Percentiles rank a stretch among this genome's conserved stretches.
Conservation (phyloP, 2,329 filamentous ascomycete genomes). For the Cladobotryum protrusum region DNA sequence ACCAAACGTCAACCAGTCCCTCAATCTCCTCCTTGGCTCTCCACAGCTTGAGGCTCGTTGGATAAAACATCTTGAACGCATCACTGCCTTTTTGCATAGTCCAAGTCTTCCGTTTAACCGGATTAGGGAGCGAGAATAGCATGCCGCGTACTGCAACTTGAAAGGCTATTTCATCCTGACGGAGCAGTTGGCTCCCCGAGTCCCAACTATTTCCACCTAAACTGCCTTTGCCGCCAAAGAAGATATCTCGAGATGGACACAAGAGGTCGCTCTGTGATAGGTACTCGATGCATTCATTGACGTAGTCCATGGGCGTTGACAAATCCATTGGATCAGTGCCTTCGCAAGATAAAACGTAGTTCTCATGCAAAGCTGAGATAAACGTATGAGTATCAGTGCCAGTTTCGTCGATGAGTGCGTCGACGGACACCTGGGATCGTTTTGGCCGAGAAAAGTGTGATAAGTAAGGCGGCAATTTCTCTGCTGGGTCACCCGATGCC, state of each 20-base stretch:
- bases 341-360: slow-evolving; percentile 81
- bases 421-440: slow-evolving; percentile 59
- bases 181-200: slow-evolving; percentile 64
- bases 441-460: slow-evolving; percentile 52
- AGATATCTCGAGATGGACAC: slow-evolving; percentile 63
- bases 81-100: slow-evolving; percentile 45
- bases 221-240: slow-evolving; percentile 57
- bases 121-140: slow-evolving; percentile 75
- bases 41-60: slow-evolving; percentile 78
- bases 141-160: slow-evolving; percentile 84
- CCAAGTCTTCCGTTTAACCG: slow-evolving; percentile 65
- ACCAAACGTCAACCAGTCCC: slow-evolving; percentile 64
- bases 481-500: slow-evolving; percentile 36
- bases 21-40: slow-evolving; percentile 75
- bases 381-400: slow-evolving; percentile 91
- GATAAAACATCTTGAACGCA: slow-evolving; percentile 87
- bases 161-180: slow-evolving; percentile 92
- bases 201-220: slow-evolving; percentile 38
- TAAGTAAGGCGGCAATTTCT: slow-evolving; percentile 55
- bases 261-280: slow-evolving; percentile 86
- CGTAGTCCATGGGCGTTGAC: slow-evolving; percentile 63
- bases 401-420: slow-evolving; percentile 82
- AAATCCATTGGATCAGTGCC: slow-evolving; percentile 42
- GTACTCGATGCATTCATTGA: slow-evolving; percentile 79
- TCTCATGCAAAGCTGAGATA: slow-evolving; percentile 85